Evolutionary conservation across 441 rosid genomes (phyloP), one percentile per base, ranked within the genome.

Genomic region (Melastoma candidum): DNA sequence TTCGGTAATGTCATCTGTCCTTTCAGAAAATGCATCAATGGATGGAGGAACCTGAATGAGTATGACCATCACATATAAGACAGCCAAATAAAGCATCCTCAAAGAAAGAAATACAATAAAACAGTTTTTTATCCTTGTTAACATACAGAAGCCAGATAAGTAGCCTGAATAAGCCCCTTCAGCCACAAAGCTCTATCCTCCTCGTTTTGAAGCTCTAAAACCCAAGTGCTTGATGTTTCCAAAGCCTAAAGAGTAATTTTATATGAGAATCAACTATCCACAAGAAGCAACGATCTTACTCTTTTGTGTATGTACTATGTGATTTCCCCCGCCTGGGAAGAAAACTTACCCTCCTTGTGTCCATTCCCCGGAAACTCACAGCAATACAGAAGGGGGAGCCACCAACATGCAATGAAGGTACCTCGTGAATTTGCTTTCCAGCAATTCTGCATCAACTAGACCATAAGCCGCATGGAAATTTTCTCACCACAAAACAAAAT

Each of bases 71-170:
- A 55, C 26, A 1, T 26, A 48, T 11, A 26, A 48, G 12, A 48
- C 26, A 44, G 13, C 59, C 29, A 54, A 10, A 9, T 14, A 47
- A 54, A 44, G 26, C n/a, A 14, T 1, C 8, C 13, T 26, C 14
- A 32, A 41, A 1, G 6, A 11, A 24, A 7, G 27, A 45, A 44
- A 41, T 22, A 6, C 27, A 8, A 24, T 11, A 27, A 3, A 14
- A 12, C 25, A n/a, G 8, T 44, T 44, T 12, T 22, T 3, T 7
- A 49, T 27, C 22, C 29, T 60, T 53, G 17, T 32, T 17, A 49
- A 63, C 67, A 53, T 90, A 94, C 99, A 63, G 99, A 94, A 75
- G 99, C 95, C 78, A 77, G 90, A 75, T 90, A 90, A 52, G 90
- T 94, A 66, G 97, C 88, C 74, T 73, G 94, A 55, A 81, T 57